These are phyloP conservation scores for Metschnikowia lachancei DNA, from an alignment of 805 yeast species.

Conservation along the genomic window DNA sequence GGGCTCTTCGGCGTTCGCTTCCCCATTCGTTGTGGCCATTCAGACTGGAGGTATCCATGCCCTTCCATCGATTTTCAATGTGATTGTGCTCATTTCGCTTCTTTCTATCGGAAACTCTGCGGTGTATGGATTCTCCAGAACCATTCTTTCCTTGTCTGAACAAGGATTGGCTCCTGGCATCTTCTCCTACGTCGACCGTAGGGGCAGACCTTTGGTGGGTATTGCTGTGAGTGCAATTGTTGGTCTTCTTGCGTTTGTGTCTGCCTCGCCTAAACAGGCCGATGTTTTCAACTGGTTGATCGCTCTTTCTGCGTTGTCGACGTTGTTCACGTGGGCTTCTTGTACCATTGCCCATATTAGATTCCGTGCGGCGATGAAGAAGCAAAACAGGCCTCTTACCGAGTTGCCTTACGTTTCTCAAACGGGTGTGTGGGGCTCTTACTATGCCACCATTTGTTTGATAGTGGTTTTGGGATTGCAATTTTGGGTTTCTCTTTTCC, in stretches of 20 bases:
- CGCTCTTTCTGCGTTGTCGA: slow-evolving; percentile 42
- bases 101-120: slow-evolving; percentile 45
- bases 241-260: slow-evolving; percentile 40
- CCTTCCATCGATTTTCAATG: slow-evolving; percentile 43
- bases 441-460: slow-evolving; percentile 25
- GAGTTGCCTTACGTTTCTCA: slow-evolving; percentile 54
- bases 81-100: slow-evolving; percentile 39
- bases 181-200: slow-evolving; percentile 37
- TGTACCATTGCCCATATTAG: slow-evolving; percentile 41
- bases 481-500: slow-evolving; percentile 29
- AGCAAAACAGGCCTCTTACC: slow-evolving; percentile 39
- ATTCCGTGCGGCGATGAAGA: slow-evolving; percentile 39
- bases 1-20: slow-evolving; percentile 34
- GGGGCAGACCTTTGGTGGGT: slow-evolving; percentile 42
- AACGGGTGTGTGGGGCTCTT: slow-evolving; percentile 41
- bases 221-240: slow-evolving; percentile 32
- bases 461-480: slow-evolving; percentile 25
- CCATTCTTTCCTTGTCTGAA: slow-evolving; percentile 39
- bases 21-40: slow-evolving; percentile 45
- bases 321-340: slow-evolving; percentile 43
- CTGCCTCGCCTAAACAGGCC: slow-evolving; percentile 38
- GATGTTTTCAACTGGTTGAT: slow-evolving; percentile 42
- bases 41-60: slow-evolving; percentile 40
- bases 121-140: slow-evolving; percentile 43
- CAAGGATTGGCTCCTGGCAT: slow-evolving; percentile 40